Base-by-base conservation (phyloP, 2,329 filamentous ascomycete species). In the Corynespora cassiicola region DNA sequence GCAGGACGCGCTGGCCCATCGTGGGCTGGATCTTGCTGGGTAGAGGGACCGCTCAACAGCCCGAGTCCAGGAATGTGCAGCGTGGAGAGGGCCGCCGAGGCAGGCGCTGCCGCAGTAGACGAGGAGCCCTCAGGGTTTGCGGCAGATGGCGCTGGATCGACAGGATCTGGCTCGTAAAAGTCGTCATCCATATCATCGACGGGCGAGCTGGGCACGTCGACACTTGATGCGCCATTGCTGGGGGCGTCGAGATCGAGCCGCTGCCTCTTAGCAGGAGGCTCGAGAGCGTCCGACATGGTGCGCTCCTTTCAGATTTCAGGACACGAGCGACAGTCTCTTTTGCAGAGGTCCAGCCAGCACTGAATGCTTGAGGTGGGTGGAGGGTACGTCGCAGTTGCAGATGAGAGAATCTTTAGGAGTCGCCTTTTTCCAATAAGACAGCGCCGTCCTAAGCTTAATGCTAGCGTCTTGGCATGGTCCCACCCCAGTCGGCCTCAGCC, bases 221-320 rank as follows among this genome's bases (percentile, higher is more conserved):
- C 47, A 39, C 26, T 34, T 43, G 47, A 49, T 41, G 68, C 62
- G 45, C 62, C 59, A 47, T 61, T 52, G 45, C 63, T 50, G 34
- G 63, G 57, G 38, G 56, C 65, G 47, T 73, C 70, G 47, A 55
- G 48, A 39, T 63, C 56, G 37, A 71, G 57, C 50, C 66, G 60
- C 44, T 64, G 64, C 56, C 66, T 65, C 62, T 74, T 73, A 39
- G 66, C 62, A 26, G 71, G 70, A 49, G 63, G 64, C 58, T 63
- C 62, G 48, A 54, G 46, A 50, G 57, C 56, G 57, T 67, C 61
- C 50, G 63, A 57, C 59, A 66, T 65, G 43, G 41, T 54, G 40
- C 42, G 41, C 54, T 60, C 52, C n/a, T n/a, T n/a, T n/a, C n/a
- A n/a, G n/a, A n/a, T n/a, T n/a, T n/a, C n/a, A 32, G 15, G 22